Conservation (phyloP, 345 rosid genomes). For the Citrus unshiu region DNA sequence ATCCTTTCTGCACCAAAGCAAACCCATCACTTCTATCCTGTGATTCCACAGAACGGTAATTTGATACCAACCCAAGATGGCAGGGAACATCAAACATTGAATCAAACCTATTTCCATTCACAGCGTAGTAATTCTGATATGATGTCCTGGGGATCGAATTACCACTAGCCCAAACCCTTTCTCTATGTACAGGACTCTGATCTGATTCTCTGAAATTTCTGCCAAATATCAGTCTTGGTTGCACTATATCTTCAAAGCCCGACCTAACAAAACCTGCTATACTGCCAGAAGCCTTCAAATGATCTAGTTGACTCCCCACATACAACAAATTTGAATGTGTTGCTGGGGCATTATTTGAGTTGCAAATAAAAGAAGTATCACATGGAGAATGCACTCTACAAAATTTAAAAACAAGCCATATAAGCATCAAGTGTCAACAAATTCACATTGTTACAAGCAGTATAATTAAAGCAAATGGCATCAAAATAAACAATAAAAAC, state of each 20-base stretch:
- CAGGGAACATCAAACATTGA: conserved; percentile 31
- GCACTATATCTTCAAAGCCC: not conserved
- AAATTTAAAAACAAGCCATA: not conserved
- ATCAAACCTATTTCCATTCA: conserved; percentile 26
- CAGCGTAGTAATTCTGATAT: conserved; percentile 16
- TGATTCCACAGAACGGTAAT: conserved; percentile 15
- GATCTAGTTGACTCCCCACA: not conserved
- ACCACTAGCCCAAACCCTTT: not conserved
- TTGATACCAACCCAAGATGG: conserved; percentile 29
- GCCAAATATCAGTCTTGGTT: not conserved
- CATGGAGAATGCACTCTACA: not conserved
- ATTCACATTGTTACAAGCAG: not conserved
- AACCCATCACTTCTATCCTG: conserved; percentile 19
- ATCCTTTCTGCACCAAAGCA: conserved; percentile 20
- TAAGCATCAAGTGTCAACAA: not conserved
- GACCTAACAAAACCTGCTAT: not conserved
- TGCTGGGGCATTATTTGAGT: not conserved
- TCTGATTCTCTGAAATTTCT: conserved; percentile 1
- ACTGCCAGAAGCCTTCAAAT: not conserved
- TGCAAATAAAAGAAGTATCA: not conserved
- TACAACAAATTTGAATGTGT: not conserved
- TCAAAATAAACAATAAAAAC: not conserved
- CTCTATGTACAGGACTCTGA: not conserved
- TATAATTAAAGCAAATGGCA: not conserved
- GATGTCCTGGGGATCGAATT: not conserved